phyloP scores from a whole-genome alignment of 495 filamentous ascomycete genomes.

The Tuber aestivum region DNA sequence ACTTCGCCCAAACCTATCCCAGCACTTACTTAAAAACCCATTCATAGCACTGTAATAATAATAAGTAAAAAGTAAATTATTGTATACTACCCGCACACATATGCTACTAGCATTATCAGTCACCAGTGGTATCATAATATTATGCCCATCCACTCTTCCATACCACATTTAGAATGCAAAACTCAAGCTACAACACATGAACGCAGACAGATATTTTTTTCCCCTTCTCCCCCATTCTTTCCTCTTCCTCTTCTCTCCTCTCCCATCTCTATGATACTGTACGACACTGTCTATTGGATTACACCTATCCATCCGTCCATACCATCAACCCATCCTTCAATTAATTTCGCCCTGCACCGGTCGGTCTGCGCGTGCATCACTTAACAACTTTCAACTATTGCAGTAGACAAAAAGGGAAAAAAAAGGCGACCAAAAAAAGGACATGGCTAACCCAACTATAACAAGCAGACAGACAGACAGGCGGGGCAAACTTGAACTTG shows the following conservation, averaged over 20 bases:
- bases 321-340: slow-evolving; percentile 13
- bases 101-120: not conserved
- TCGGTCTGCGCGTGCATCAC: not conserved
- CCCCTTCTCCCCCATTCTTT: not conserved
- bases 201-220: not conserved
- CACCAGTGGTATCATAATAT: not conserved
- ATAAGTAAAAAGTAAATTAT: slow-evolving; percentile 13
- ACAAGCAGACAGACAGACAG: not conserved
- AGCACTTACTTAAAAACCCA: too few relatives aligned
- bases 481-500: not conserved
- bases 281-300: slow-evolving; percentile 7
- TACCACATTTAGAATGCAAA: not conserved
- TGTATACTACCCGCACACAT: not conserved
- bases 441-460: not conserved
- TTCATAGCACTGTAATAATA: slow-evolving; percentile 10
- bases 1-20: not conserved
- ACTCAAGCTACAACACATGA: not conserved
- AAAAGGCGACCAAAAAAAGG: not conserved
- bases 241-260: not conserved
- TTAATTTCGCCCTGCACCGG: not conserved
- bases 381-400: not conserved
- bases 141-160: not conserved
- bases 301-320: not conserved
- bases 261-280: not conserved
- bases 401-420: not conserved